Percentiles rank a stretch among this genome's conserved stretches.
phyloP scores from a whole-genome alignment of 2,329 filamentous ascomycete species.

The Amylocarpus encephaloides region DNA sequence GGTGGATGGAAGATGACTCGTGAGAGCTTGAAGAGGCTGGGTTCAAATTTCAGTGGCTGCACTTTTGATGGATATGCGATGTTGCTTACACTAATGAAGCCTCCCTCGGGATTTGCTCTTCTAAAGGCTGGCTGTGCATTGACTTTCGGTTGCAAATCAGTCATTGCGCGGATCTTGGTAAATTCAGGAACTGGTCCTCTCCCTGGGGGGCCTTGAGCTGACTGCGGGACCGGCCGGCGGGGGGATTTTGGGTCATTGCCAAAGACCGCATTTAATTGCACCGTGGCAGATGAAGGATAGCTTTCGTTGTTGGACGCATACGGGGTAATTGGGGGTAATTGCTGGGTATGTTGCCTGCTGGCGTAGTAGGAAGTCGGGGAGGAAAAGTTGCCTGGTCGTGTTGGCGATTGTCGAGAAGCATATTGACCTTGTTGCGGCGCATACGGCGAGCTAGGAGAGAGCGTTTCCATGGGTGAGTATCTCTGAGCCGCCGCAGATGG shows the following conservation, averaged over 20 bases:
- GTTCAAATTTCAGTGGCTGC: conserved; percentile 22
- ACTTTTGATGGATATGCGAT: conserved; percentile 7
- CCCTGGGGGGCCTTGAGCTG: conserved; percentile 38
- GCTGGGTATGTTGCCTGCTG: conserved; percentile 43
- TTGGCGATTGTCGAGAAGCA: conserved; percentile 65
- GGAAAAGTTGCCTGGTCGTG: conserved; percentile 56
- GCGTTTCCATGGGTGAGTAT: conserved; percentile 91
- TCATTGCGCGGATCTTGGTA: conserved; percentile 63
- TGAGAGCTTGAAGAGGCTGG: conserved; percentile 90
- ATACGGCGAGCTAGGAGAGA: conserved; percentile 77
- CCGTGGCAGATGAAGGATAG: conserved; percentile 64
- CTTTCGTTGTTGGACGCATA: conserved; percentile 63
- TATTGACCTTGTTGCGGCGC: conserved; percentile 40
- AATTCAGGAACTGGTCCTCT: conserved; percentile 81
- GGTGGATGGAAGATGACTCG: conserved; percentile 84
- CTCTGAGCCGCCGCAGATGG: conserved; percentile 79
- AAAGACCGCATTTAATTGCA: conserved; percentile 64
- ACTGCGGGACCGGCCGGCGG: conserved; percentile 45
- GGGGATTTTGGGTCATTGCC: conserved; percentile 52
- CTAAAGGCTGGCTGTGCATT: conserved; percentile 86
- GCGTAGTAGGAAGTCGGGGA: conserved; percentile 53
- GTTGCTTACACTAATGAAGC: conserved; percentile 83
- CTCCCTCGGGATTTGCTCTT: conserved; percentile 90
- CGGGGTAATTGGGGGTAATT: conserved; percentile 67
- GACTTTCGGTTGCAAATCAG: conserved; percentile 75